phyloP scores from a whole-genome alignment of 257 asterid genomes.

The Linderniella brevidens region DNA sequence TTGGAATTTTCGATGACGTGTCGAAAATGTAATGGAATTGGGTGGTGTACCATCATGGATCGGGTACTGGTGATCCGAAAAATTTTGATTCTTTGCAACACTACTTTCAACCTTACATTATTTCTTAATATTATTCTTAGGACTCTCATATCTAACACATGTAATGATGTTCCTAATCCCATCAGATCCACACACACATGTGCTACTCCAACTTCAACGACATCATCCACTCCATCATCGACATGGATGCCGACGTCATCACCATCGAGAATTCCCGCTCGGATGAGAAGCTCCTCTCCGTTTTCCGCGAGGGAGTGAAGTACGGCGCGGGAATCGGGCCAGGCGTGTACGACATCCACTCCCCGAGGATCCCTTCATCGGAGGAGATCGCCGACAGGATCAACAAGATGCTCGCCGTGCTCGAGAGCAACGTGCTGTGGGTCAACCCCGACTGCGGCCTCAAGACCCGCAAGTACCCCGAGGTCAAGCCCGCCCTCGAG shows the following conservation, averaged over 20 bases:
- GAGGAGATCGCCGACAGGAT: slow-evolving; percentile 56
- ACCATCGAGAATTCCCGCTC: slow-evolving; percentile 74
- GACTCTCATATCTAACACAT: too few relatives aligned
- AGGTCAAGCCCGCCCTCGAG: slow-evolving; percentile 58
- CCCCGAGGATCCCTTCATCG: slow-evolving; percentile 63
- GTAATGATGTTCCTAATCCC: too few relatives aligned
- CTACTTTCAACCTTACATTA: too few relatives aligned
- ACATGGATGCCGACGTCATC: slow-evolving; percentile 80
- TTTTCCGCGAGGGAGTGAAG: slow-evolving; percentile 68
- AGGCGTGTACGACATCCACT: slow-evolving; percentile 68
- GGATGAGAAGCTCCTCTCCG: slow-evolving; percentile 71
- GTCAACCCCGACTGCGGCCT: slow-evolving; percentile 79
- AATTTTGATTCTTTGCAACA: too few relatives aligned
- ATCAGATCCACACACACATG: slow-evolving; percentile 78
- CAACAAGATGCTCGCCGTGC: slow-evolving; percentile 76
- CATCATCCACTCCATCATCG: slow-evolving; percentile 60
- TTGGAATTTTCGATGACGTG: too few relatives aligned
- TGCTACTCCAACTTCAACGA: slow-evolving; percentile 84
- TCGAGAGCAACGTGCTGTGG: slow-evolving; percentile 62
- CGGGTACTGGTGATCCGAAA: too few relatives aligned
- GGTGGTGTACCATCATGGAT: too few relatives aligned
- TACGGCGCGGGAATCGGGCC: slow-evolving; percentile 87
- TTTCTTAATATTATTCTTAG: too few relatives aligned
- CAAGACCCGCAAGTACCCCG: slow-evolving; percentile 60
- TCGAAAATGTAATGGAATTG: too few relatives aligned